Percentiles rank a stretch among this genome's conserved stretches.
Conservation (phyloP, 495 filamentous ascomycete genomes). For the Hamigera avellanea region DNA sequence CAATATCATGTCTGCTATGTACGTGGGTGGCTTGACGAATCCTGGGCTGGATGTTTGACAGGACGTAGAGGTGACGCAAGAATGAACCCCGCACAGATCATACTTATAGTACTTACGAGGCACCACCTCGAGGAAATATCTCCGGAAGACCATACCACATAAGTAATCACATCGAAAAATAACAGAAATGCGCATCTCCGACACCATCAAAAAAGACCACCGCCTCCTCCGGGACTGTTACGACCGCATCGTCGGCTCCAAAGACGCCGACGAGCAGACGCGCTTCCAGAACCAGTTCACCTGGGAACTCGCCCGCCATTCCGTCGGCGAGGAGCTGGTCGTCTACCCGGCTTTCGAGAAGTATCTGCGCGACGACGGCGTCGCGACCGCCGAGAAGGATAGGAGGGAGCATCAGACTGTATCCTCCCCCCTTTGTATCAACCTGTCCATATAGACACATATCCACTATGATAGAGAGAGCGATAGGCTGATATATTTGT, state of each 20-base stretch:
- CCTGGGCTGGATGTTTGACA: no score
- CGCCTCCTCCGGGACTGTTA: conserved; percentile 43
- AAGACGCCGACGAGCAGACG: conserved; percentile 34
- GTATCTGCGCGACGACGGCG: conserved; percentile 37
- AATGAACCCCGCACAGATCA: no score
- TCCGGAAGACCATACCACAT: no score
- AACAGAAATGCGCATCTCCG: conserved; percentile 12
- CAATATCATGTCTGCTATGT: no score
- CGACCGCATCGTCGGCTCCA: conserved; percentile 38
- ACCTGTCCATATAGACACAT: no score
- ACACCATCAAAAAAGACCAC: conserved; percentile 39
- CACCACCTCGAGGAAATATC: no score
- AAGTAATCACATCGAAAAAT: no score
- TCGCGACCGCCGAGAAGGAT: conserved; percentile 40
- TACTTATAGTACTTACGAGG: no score
- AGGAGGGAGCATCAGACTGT: conserved; percentile 43
- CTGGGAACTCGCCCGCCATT: conserved; percentile 56
- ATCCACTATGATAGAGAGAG: no score
- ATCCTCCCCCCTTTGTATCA: conserved; percentile 1
- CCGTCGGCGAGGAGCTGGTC: conserved; percentile 50
- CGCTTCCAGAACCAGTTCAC: conserved; percentile 52
- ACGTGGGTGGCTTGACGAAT: no score
- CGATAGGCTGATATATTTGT: no score
- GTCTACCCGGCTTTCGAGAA: conserved; percentile 55
- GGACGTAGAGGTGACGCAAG: no score